Base-by-base conservation (phyloP, 2,329 filamentous ascomycete species). In the Bipolaris victoriae region DNA sequence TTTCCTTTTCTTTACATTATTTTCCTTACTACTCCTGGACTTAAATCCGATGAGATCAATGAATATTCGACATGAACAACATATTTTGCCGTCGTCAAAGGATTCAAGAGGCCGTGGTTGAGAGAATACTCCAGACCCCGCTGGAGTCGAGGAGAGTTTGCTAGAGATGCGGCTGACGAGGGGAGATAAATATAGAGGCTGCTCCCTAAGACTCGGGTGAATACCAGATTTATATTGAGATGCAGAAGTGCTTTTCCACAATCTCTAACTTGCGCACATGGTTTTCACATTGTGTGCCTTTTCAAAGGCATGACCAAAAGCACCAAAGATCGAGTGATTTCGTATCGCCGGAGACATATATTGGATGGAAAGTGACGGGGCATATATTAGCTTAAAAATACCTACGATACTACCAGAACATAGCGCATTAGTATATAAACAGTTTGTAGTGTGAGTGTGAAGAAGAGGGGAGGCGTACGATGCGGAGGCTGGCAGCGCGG, bases 401-500 rank as follows among this genome's bases (percentile, higher is more conserved):
- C 22, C 40, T n/a, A 4, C 2, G 26, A 6, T 45, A 18, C 10
- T 22, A 7, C 15, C 26, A 13, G 29, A 31, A 33, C 35, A 10
- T 10, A 13, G n/a, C n/a, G n/a, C 10, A n/a, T 45, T 31, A 9
- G n/a, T 33, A 29, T 46, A 46, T 31, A 16, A 20, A 46, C 11
- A 16, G 26, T n/a, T 15, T 22, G 26, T 33, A 31, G 26, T 31
- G 43, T 46, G 10, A 16, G 26, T 13, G 20, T n/a, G 33, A 31
- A 20, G 43, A 15, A 41, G 43, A 45, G 43, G 43, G 41, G 43
- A 18, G 29, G 43, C 10, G 35, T 35, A 40, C 22, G 26, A 47
- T 11, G 41, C 53, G 35, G 33, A 16, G 24, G n/a, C 33, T 44
- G 43, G 41, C 47, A 26, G 24, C 39, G 52, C 49, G 46, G 39